Conservation (phyloP, 73 alveolate species). For the Tetrahymena borealis region DNA sequence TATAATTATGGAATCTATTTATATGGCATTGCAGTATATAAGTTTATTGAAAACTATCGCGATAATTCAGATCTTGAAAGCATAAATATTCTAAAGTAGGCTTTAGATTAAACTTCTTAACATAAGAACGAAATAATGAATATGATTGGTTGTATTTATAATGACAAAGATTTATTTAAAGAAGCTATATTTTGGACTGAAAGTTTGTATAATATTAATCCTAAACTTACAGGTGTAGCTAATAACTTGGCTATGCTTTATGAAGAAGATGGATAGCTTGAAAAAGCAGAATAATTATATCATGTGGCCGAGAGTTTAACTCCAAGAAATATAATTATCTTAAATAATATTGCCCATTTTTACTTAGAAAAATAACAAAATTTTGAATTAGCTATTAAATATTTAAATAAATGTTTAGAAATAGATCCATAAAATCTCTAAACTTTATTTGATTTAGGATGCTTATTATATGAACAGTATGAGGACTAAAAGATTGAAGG, state of each 20-base stretch:
- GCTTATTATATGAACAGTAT: not conserved
- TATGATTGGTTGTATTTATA: not conserved
- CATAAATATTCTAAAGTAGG: not conserved
- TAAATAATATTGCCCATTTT: not conserved
- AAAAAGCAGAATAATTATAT: not conserved
- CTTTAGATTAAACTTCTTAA: not conserved
- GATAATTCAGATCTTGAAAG: not conserved
- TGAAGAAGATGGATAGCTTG: not conserved
- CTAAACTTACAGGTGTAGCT: not conserved
- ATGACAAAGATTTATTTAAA: not conserved
- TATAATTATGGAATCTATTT: not conserved
- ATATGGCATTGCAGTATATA: not conserved
- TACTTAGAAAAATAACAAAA: not conserved
- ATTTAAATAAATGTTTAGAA: not conserved
- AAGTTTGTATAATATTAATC: not conserved
- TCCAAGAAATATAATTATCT: not conserved
- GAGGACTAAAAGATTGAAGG: not conserved
- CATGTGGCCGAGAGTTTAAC: not conserved
- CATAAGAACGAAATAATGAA: not conserved
- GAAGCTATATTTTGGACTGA: not conserved
- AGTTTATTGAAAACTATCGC: not conserved
- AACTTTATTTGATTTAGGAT: not conserved
- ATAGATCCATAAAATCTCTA: not conserved
- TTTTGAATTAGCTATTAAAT: not conserved
- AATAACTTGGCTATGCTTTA: not conserved